Base-by-base conservation (phyloP, 2,329 filamentous ascomycete genomes). In the Calonectria hongkongensis region DNA sequence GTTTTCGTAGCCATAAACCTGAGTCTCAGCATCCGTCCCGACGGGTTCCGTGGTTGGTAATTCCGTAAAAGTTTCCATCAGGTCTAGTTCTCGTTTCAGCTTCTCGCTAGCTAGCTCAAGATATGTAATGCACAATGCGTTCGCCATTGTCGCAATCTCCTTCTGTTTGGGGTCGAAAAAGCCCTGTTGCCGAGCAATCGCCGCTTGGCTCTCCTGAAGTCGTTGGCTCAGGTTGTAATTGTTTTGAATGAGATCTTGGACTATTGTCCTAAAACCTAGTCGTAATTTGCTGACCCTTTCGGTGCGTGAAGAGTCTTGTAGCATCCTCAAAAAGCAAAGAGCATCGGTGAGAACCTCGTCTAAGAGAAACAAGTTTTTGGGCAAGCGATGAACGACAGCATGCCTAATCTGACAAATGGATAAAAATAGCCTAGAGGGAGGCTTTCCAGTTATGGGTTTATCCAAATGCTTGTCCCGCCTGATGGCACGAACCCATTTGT, bases 381-480 rank as follows among this genome's bases (percentile, higher is more conserved):
- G 33, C 25, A 41, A 10, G 4, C 63, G 63, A 39, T 39, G 45
- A 18, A 66, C 63, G 10, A 47, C 63, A 3, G 33, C 28, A 12
- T 66, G 47, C 30, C 63, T 33, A 15, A 66, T 66, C 5, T 50
- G 18, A 21, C 33, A 33, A 7, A 66, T 50, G 2, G 47, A 36
- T 0, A 9, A 12, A n/a, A 65, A 36, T n/a, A 65, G 16, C 9
- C 5, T 21, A 7, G 18, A 18, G 28, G 18, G 43, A n/a, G 45
- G n/a, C 10, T 39, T 36, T 12, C 30, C 28, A 5, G 8, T 33
- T 5, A 13, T 36, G 8, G 8, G 2, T 36, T 15, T 28, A 8
- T 9, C 9, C 18, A 6, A 4, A 51, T 43, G 25, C 2, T 30
- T 16, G 3, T 28, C 3, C 36, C 36, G 10, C n/a, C 9, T 16